Conservation (phyloP, 179 eudicot species). For the Amaranthus tricolor region DNA sequence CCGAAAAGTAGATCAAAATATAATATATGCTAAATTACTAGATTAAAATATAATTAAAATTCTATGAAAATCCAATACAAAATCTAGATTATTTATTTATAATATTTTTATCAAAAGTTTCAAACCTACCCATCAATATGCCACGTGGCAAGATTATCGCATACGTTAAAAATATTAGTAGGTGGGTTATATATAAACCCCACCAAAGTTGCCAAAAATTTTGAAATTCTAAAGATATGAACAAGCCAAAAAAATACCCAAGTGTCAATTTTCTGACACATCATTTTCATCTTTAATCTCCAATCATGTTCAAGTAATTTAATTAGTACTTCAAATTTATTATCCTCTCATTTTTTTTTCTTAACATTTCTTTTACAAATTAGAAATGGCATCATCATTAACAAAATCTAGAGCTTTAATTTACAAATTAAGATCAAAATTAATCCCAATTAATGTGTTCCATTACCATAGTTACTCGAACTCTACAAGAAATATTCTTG, state of each 20-base stretch:
- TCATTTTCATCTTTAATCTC: neutral
- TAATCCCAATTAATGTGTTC: slow-evolving; percentile 4
- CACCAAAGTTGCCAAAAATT: neutral
- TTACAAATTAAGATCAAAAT: slow-evolving; percentile 13
- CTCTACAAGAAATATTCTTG: neutral
- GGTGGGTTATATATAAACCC: neutral
- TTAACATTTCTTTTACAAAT: neutral
- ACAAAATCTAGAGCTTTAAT: slow-evolving; percentile 22
- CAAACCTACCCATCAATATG: neutral
- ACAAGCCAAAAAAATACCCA: neutral
- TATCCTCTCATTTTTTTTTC: neutral
- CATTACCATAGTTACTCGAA: neutral
- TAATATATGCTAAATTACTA: too few species aligned
- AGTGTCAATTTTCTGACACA: slow-evolving; percentile 3
- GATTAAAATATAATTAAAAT: too few species aligned
- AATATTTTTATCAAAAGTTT: too few species aligned
- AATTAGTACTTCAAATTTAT: neutral
- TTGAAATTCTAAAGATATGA: neutral
- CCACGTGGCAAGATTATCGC: neutral
- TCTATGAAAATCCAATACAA: neutral
- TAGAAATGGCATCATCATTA: slow-evolving; percentile 7
- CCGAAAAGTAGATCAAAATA: too few species aligned
- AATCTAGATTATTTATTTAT: neutral
- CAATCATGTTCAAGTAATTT: neutral
- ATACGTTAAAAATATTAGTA: neutral